Conservation (phyloP, 2,329 filamentous ascomycete species). For the Clonostachys sp. region DNA sequence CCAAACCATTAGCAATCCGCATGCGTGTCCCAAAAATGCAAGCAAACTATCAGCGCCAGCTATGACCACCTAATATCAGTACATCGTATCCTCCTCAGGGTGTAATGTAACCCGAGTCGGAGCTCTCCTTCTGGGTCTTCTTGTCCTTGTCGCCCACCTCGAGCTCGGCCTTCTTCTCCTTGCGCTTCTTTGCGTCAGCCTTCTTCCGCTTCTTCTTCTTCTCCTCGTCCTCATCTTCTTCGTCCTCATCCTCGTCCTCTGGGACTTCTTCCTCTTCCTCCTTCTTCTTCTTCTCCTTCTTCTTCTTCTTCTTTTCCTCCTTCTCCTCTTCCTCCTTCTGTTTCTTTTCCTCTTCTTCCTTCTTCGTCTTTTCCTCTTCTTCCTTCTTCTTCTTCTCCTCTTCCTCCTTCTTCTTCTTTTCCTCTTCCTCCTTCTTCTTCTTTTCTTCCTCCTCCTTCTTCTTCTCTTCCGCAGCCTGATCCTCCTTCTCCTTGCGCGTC, state of each 20-base stretch:
- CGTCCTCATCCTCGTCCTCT: slow-evolving; percentile 1
- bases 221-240: neutral
- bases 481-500: slow-evolving; percentile 42
- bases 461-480: slow-evolving; percentile 34
- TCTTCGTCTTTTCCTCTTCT: slow-evolving; percentile 14
- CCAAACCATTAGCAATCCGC: no score
- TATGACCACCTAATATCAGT: neutral
- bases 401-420: slow-evolving; percentile 34
- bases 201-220: slow-evolving; percentile 12
- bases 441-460: slow-evolving; percentile 27
- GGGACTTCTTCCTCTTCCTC: slow-evolving; percentile 11
- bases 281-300: slow-evolving; percentile 12
- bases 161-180: slow-evolving; percentile 2
- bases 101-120: slow-evolving; percentile 3
- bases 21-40: no score
- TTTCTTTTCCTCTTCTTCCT: slow-evolving; percentile 2
- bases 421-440: slow-evolving; percentile 20
- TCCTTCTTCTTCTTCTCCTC: slow-evolving; percentile 25
- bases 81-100: slow-evolving; percentile 1
- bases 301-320: slow-evolving; percentile 5
- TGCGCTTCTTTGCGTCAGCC: slow-evolving; percentile 12
- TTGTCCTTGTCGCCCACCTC: neutral
- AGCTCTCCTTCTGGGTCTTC: neutral
- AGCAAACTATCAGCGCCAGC: neutral
- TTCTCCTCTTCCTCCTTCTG: neutral